phyloP scores from a whole-genome alignment of 2,329 filamentous ascomycete genomes.

The Pyricularia grisea region DNA sequence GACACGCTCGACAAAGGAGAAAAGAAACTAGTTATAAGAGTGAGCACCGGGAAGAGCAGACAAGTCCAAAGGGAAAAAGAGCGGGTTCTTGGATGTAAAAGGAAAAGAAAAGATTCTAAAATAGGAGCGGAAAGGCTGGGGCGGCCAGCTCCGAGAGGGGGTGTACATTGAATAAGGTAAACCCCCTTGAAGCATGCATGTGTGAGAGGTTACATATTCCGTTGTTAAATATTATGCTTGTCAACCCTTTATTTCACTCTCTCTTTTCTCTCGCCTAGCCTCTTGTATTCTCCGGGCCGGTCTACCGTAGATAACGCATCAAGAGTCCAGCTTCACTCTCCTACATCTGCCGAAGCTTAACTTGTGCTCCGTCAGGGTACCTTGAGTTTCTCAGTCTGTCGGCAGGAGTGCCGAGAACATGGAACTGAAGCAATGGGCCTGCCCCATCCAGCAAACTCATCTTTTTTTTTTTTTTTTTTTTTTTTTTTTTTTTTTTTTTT shows the following conservation, averaged over 20 bases:
- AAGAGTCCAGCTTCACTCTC: not conserved
- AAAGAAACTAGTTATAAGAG: not conserved
- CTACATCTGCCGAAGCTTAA: not conserved
- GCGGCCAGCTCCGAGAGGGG: not conserved
- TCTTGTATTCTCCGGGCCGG: too few species aligned
- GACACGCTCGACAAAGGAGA: not conserved
- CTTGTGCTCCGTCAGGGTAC: not conserved
- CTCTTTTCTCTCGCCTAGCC: too few species aligned
- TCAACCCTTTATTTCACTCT: not conserved
- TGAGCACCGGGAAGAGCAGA: not conserved
- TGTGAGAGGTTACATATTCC: not conserved
- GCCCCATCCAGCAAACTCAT: not conserved
- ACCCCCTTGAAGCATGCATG: not conserved
- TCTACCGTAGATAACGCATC: not conserved
- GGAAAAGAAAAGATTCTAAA: not conserved
- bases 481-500: too few species aligned
- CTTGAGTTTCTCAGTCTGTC: not conserved
- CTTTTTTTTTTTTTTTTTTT: not conserved
- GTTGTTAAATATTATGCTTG: not conserved
- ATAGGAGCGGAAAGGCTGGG: not conserved
- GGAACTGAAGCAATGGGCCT: not conserved
- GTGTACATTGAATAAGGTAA: not conserved
- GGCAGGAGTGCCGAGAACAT: not conserved
- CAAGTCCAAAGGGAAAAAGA: not conserved
- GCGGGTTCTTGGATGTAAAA: not conserved